These are phyloP conservation scores for Tanacetum coccineum DNA, from an alignment of 129 eudicot genomes.

Conservation along the genomic window DNA sequence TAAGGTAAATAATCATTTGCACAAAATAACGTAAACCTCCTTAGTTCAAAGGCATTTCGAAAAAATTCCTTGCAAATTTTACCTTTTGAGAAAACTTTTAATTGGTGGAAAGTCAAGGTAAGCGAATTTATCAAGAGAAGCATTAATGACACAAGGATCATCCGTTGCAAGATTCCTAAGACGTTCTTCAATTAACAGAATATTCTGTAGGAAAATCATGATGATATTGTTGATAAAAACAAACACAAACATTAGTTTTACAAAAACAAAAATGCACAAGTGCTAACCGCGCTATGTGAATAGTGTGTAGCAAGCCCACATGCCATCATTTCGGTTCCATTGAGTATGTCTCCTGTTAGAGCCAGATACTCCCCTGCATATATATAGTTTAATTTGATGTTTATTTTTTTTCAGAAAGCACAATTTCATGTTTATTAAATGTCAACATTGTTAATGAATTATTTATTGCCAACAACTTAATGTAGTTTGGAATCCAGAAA, in stretches of 20 bases:
- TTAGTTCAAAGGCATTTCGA: neutral
- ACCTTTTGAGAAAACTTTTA: conserved; percentile 28
- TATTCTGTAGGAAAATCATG: conserved; percentile 38
- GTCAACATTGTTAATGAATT: neutral
- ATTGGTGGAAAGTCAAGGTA: conserved; percentile 46
- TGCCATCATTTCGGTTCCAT: conserved; percentile 78
- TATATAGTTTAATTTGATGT: neutral
- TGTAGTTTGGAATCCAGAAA: neutral
- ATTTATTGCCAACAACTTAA: neutral
- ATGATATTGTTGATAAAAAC: neutral
- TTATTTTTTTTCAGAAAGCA: neutral
- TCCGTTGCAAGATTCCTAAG: conserved; percentile 49
- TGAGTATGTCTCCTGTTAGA: conserved; percentile 63
- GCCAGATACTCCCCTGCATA: conserved; percentile 81
- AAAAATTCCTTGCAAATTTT: neutral
- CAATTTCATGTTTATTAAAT: neutral
- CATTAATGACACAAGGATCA: conserved; percentile 69
- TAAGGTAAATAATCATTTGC: neutral
- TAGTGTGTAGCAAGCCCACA: conserved; percentile 94
- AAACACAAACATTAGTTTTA: neutral
- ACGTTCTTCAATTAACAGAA: conserved; percentile 56
- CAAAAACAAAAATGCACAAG: neutral
- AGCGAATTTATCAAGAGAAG: conserved; percentile 39
- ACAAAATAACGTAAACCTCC: neutral
- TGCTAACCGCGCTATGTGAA: conserved; percentile 42